These are phyloP conservation scores for Geotrichum fermentans DNA, from an alignment of 1,139 yeast genomes.

Conservation along the genomic window DNA sequence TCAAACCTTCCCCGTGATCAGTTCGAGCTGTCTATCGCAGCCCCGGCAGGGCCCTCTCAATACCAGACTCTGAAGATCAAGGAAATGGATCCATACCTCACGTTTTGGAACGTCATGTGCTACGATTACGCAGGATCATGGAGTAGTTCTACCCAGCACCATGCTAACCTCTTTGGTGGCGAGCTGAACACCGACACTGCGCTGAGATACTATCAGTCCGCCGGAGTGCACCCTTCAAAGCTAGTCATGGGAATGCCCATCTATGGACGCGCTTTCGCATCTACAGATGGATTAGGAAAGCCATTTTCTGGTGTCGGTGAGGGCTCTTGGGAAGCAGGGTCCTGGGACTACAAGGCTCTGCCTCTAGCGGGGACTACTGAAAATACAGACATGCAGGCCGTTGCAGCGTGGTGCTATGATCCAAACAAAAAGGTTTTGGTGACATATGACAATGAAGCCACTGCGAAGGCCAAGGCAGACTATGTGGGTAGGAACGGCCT, in stretches of 20 bases:
- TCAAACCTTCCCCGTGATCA: constrained; percentile 31
- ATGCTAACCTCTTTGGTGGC: constrained; percentile 62
- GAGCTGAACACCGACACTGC: constrained; percentile 48
- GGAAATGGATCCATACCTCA: constrained; percentile 53
- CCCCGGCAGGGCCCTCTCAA: constrained; percentile 60
- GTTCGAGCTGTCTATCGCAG: constrained; percentile 62
- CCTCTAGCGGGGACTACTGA: constrained; percentile 47
- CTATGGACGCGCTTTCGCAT: constrained; percentile 70
- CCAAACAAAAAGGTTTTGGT: constrained; percentile 42
- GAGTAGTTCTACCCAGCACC: constrained; percentile 60
- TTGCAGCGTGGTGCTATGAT: constrained; percentile 57
- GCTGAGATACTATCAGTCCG: constrained; percentile 42
- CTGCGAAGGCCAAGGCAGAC: constrained; percentile 54
- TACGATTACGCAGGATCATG: constrained; percentile 83
- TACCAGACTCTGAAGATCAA: constrained; percentile 43
- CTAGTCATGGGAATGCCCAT: constrained; percentile 83
- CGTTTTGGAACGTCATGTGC: constrained; percentile 84
- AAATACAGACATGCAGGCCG: constrained; percentile 48
- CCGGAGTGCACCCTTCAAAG: constrained; percentile 48
- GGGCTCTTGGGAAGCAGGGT: constrained; percentile 52
- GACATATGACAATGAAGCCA: constrained; percentile 60
- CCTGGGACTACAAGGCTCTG: constrained; percentile 51
- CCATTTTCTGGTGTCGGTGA: constrained; percentile 49
- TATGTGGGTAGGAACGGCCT: constrained; percentile 48
- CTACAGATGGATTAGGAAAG: constrained; percentile 42